Conservation (phyloP, 2,329 filamentous ascomycete species). For the Dactylellina cionopaga region DNA sequence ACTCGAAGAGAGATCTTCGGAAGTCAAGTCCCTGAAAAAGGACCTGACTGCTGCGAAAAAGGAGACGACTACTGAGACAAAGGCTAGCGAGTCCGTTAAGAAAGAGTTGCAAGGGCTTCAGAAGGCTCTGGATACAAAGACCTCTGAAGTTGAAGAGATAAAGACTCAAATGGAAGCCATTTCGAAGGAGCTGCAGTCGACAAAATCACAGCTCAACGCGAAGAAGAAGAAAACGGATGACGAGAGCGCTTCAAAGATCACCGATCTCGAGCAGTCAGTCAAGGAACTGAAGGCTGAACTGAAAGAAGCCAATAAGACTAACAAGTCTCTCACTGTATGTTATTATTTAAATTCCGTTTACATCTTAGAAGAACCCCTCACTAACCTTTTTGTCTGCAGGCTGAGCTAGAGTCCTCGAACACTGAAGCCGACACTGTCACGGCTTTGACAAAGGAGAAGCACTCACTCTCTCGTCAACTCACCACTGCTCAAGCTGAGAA, state of each 20-base stretch:
- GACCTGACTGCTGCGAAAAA: slow-evolving; percentile 46
- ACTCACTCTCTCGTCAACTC: slow-evolving; percentile 60
- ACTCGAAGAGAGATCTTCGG: slow-evolving; percentile 38
- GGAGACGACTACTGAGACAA: slow-evolving; percentile 33
- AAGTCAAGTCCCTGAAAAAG: slow-evolving; percentile 44
- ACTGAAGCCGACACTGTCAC: slow-evolving; percentile 38
- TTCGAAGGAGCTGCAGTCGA: slow-evolving; percentile 39
- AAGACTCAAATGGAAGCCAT: slow-evolving; percentile 33
- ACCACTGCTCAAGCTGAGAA: slow-evolving; percentile 71
- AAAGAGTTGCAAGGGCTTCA: slow-evolving; percentile 34
- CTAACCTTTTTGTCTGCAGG: slow-evolving; percentile 23
- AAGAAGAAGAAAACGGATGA: slow-evolving; percentile 59
- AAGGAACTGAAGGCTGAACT: slow-evolving; percentile 61
- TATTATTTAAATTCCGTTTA: background rate
- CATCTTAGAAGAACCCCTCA: background rate
- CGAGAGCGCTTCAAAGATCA: slow-evolving; percentile 53
- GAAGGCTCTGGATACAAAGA: slow-evolving; percentile 28
- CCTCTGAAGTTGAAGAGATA: slow-evolving; percentile 31
- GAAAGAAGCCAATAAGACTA: slow-evolving; percentile 58
- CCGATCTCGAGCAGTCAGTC: slow-evolving; percentile 55
- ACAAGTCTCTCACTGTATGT: slow-evolving; percentile 52
- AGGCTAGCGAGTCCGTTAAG: slow-evolving; percentile 37
- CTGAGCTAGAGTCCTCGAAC: slow-evolving; percentile 45
- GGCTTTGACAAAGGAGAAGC: slow-evolving; percentile 41
- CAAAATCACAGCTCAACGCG: slow-evolving; percentile 41